Conservation (phyloP, 306 rosid species). For the Carpinus fangiana region DNA sequence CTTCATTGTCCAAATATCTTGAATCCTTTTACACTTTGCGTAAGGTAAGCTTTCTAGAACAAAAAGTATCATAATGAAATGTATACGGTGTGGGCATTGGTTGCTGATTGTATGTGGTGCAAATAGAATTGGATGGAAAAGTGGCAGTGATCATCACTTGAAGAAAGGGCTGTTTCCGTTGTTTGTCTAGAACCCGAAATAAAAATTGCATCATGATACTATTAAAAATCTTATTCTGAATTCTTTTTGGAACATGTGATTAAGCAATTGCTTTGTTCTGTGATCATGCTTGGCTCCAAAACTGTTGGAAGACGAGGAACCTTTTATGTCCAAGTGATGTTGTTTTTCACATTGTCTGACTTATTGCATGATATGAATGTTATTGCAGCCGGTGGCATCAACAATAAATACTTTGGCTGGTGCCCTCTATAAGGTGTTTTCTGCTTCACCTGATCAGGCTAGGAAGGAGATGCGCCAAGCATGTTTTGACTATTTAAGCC, state of each 20-base stretch:
- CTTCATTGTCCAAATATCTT: slow-evolving; percentile 49
- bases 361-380: slow-evolving; percentile 13
- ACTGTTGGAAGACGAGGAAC: neutral
- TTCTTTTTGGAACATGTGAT: neutral
- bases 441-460: slow-evolving; percentile 43
- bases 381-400: slow-evolving; percentile 55
- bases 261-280: no score
- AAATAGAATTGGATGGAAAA: neutral
- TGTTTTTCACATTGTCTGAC: neutral
- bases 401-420: slow-evolving; percentile 69
- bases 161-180: neutral
- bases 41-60: slow-evolving; percentile 34
- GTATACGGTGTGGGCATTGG: neutral
- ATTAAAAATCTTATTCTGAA: neutral
- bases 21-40: slow-evolving; percentile 61
- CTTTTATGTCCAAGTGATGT: neutral
- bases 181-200: neutral
- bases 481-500: slow-evolving; percentile 57
- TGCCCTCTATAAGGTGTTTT: slow-evolving; percentile 53
- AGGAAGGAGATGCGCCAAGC: slow-evolving; percentile 59
- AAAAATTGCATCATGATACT: neutral
- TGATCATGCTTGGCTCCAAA: neutral
- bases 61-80: neutral
- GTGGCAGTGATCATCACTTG: neutral
- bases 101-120: slow-evolving; percentile 4